Evolutionary conservation across 768 basidiomycete genomes (phyloP).

Genomic region (Melanogaster broomeanus): DNA sequence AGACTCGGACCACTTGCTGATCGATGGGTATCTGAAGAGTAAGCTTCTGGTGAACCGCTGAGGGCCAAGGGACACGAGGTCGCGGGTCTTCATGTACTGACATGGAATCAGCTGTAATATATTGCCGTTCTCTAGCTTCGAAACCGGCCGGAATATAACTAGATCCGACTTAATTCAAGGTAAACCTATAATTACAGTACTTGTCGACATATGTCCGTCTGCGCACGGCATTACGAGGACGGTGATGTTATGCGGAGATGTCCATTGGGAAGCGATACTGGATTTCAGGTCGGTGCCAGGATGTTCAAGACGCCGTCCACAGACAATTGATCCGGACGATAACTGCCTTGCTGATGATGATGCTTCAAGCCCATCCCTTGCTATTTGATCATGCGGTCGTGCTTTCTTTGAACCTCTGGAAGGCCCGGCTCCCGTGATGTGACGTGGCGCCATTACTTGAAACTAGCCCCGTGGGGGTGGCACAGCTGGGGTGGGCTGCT

Average conservation of each 20-base stretch:
- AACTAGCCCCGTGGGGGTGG: neutral
- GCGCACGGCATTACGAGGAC: neutral
- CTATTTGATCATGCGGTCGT: neutral
- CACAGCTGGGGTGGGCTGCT: neutral
- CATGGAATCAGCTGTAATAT: neutral
- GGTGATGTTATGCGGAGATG: neutral
- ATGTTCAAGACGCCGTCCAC: constrained; percentile 48
- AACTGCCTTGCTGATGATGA: constrained; percentile 45
- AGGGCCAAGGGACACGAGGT: neutral
- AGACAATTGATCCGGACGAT: constrained; percentile 63
- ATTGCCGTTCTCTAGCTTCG: neutral
- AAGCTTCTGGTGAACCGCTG: constrained; percentile 15
- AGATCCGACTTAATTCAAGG: neutral
- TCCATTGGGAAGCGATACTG: neutral
- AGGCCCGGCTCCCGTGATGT: no score
- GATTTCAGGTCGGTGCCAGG: constrained; percentile 38
- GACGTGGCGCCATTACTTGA: neutral
- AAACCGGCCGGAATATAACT: neutral
- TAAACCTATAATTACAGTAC: neutral
- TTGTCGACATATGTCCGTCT: neutral
- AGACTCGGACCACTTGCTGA: constrained; percentile 66
- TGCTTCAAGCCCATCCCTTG: neutral
- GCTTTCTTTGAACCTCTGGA: neutral
- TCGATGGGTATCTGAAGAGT: constrained; percentile 69
- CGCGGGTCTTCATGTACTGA: neutral